Percentiles rank a stretch among this genome's conserved stretches.
Conservation (phyloP, 2,329 filamentous ascomycete genomes). For the Cladosporium phlei region DNA sequence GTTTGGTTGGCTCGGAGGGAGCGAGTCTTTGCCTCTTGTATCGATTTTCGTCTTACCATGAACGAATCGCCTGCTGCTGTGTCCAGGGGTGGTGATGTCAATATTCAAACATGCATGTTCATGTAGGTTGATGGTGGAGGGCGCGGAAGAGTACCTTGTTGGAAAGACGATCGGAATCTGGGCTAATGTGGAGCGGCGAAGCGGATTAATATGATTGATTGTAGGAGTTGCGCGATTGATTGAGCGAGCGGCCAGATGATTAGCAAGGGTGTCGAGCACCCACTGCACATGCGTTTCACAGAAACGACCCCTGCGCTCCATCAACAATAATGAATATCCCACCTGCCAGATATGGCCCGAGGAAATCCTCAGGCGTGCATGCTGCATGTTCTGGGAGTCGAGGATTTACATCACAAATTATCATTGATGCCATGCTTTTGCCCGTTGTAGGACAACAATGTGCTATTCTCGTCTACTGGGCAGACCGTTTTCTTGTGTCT, state of each 20-base stretch:
- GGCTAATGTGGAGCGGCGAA: too few relatives aligned
- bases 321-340: too few relatives aligned
- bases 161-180: too few relatives aligned
- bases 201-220: slow-evolving; percentile 12
- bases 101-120: background rate
- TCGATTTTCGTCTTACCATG: too few relatives aligned
- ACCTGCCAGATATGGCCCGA: slow-evolving; percentile 4
- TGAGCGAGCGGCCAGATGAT: slow-evolving; percentile 9
- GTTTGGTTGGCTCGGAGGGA: slow-evolving; percentile 7
- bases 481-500: too few relatives aligned
- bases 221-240: slow-evolving; percentile 9
- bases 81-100: background rate
- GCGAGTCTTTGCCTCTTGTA: too few relatives aligned
- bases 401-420: background rate
- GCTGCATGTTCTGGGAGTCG: background rate
- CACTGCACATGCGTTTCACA: too few relatives aligned
- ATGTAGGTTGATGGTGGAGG: background rate
- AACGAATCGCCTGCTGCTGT: slow-evolving; percentile 5
- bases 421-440: too few relatives aligned
- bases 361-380: slow-evolving; percentile 7
- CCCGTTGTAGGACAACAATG: too few relatives aligned
- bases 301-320: slow-evolving; percentile 1
- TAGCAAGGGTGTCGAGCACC: too few relatives aligned
- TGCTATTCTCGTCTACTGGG: background rate
- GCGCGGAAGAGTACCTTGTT: too few relatives aligned